Evolutionary conservation across 106 monocot species (phyloP), one percentile per base, ranked within the genome.

Genomic region (Chionographis japonica): DNA sequence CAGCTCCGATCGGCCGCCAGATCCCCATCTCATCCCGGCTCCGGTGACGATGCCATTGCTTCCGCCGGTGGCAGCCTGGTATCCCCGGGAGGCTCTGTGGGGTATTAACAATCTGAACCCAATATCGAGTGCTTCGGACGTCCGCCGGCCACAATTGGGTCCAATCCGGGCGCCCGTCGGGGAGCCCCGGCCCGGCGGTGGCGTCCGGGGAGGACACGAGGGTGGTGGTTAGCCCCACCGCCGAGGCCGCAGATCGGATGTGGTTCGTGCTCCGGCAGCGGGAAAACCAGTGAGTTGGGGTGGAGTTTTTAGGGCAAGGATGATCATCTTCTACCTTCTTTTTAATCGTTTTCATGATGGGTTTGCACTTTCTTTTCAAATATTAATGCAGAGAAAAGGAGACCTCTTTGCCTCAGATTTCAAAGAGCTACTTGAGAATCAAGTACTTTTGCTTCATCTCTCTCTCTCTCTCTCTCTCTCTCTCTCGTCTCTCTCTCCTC

Each of bases 211-310:
- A 12, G 39, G 60, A 8, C 10, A 17, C 42, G 41, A 63, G 43
- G 56, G 72, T 63, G 56, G 72, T 63, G 43, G 56, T 72, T 3
- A 63, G 63, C 42, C 54, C 54, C 72, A 14, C 55, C 72, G 40
- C 39, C 3, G 14, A 53, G 72, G 43, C 27, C 46, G 15, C 54
- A 56, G n/a, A 41, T 41, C 8, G 72, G 9, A 27, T 72, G 16
- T 72, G 72, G 72, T 36, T 72, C 40, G 27, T 15, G n/a, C 72
- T 72, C 38, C 63, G 41, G 63, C 72, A 12, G 63, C 72, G 16
- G 16, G 63, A 54, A 13, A 54, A 63, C 55, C 72, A 72, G 72
- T 72, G 61, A 55, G 71, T 62, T 15, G 20, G 16, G 17, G 19
- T 40, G 39, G 46, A 2, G 9, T 46, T 10, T 6, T 6, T 46